phyloP scores from a whole-genome alignment of 306 rosid species.

The Benincasa hispida region DNA sequence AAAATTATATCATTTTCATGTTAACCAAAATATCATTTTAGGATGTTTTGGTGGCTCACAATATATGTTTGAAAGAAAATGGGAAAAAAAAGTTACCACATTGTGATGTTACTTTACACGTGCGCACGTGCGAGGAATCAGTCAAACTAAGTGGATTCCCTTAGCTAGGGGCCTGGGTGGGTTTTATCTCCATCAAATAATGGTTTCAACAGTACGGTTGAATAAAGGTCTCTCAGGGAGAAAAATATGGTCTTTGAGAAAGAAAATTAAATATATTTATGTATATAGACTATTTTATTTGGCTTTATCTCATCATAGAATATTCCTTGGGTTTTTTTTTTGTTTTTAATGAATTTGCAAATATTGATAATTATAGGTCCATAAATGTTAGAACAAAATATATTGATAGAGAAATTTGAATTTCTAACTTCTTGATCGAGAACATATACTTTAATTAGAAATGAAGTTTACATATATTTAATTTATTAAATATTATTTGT shows the following conservation, averaged over 20 bases:
- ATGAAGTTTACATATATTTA: too few relatives aligned
- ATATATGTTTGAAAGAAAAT: too few relatives aligned
- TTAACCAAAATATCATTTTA: too few relatives aligned
- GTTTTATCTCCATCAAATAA: background rate
- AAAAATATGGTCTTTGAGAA: background rate
- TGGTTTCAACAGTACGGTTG: background rate
- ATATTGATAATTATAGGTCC: background rate
- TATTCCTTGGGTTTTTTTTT: background rate
- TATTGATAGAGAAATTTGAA: too few relatives aligned
- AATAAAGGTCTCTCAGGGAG: background rate
- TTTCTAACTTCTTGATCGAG: too few relatives aligned
- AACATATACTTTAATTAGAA: too few relatives aligned
- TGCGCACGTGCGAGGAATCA: background rate
- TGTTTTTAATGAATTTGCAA: background rate
- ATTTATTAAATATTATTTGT: too few relatives aligned
- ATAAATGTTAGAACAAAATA: too few relatives aligned
- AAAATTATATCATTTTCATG: too few relatives aligned
- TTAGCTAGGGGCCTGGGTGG: conserved; percentile 6
- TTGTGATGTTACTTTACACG: background rate
- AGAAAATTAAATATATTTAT: background rate
- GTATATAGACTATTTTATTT: background rate
- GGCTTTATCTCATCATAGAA: background rate
- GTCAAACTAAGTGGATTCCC: conserved; percentile 1
- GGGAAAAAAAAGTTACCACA: background rate
- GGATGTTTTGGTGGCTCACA: too few relatives aligned